Conservation (phyloP, 139 green algal species). For the Volvox africanus region DNA sequence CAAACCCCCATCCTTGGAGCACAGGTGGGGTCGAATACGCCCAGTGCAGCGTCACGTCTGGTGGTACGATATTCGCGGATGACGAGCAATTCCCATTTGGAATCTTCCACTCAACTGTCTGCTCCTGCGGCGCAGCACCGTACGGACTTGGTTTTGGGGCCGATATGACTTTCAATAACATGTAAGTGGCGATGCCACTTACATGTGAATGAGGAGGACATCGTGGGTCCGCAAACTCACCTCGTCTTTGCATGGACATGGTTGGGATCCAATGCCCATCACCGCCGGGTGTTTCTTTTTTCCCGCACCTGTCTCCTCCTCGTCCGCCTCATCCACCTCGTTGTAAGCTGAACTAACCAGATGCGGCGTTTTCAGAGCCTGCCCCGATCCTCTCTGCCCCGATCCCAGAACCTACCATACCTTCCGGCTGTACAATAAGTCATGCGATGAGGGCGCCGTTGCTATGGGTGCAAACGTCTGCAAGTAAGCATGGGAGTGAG, state of each 20-base stretch:
- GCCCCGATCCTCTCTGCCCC: background rate
- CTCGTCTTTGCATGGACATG: background rate
- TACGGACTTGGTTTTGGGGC: background rate
- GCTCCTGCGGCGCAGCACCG: background rate
- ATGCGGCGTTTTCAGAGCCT: background rate
- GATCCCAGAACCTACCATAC: slow-evolving; percentile 2
- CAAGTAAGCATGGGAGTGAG: background rate
- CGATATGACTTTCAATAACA: background rate
- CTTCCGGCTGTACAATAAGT: slow-evolving; percentile 27
- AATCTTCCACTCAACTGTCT: background rate
- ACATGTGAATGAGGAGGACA: background rate
- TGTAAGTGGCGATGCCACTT: background rate
- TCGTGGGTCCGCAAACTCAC: background rate
- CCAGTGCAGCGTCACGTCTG: too few species aligned
- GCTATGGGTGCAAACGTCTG: background rate
- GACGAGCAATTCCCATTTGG: background rate
- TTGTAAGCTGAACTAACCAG: background rate
- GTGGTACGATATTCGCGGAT: background rate
- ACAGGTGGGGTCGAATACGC: too few species aligned
- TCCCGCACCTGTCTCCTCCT: background rate
- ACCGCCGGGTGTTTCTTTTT: background rate
- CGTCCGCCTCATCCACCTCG: background rate
- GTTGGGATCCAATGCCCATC: background rate
- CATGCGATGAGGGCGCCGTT: background rate
- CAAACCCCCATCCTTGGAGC: too few species aligned